Evolutionary conservation across 805 yeast genomes (phyloP), one percentile per base, ranked within the genome.

Genomic region (Kuraishia floccosa): DNA sequence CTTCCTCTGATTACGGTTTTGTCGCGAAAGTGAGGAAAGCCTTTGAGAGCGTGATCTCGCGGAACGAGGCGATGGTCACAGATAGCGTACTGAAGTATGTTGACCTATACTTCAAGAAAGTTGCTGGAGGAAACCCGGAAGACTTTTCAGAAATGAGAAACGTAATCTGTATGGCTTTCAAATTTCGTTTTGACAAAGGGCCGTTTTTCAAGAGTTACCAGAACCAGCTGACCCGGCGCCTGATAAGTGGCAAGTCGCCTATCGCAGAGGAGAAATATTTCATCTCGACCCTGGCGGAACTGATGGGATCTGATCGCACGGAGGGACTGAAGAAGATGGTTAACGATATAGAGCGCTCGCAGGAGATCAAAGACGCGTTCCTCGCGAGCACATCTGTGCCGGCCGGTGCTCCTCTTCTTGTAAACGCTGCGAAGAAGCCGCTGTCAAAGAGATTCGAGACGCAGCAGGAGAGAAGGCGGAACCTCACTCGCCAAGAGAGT

Each of bases 161-260:
- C 4, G 23, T 12, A 18, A 4, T 27, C 14, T 15, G 14, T 15
- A n/a, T 18, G 6, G 12, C 22, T 9, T 10, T 28, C 7, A 10
- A 14, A n/a, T 19, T 28, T 4, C 18, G 19, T n/a, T 21, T 22
- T 10, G 14, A 13, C 24, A 12, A 16, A 5, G 13, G 14, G 14
- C 12, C 12, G 17, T 14, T 28, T 13, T 13, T 22, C 25, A 12
- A 16, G 6, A 20, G 7, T n/a, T 12, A 19, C 17, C 15, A 15
- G 19, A 13, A 25, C 14, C 31, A 30, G 20, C 14, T 24, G 14
- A 23, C 31, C 19, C 22, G 31, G 16, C 13, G 31, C n/a, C 21
- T 30, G 12, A 26, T 30, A 7, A 10, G 15, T 10, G 31, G 31
- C 11, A 10, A 14, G 5, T 27, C 27, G 11, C 16, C 11, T 17